A percentile compares a stretch with the other conserved stretches of the same genome.
Conservation (phyloP, 164 flowering plant genomes). For the Aristolochia californica region DNA sequence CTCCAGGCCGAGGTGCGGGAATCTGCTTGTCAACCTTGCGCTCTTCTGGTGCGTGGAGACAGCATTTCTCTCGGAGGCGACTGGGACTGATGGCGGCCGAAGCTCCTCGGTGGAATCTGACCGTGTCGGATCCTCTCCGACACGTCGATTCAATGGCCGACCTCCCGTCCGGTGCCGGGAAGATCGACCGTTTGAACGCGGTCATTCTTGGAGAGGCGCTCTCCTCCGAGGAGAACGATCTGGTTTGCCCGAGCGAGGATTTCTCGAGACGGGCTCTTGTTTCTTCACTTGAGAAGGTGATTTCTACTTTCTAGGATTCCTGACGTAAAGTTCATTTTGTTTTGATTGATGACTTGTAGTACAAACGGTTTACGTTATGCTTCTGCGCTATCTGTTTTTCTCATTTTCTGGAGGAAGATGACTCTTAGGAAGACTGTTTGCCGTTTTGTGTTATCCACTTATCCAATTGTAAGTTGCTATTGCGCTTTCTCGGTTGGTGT, state of each 20-base stretch:
- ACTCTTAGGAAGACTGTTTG: too few species aligned
- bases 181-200: constrained; percentile 43
- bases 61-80: too few species aligned
- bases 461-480: too few species aligned
- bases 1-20: too few species aligned
- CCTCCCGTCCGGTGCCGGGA: constrained; percentile 29
- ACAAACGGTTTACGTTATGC: background rate
- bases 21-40: too few species aligned
- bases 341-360: background rate
- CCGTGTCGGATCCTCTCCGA: constrained; percentile 3
- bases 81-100: constrained; percentile 1
- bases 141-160: constrained; percentile 12
- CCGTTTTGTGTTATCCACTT: too few species aligned
- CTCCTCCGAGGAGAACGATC: constrained; percentile 68
- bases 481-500: too few species aligned
- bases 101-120: constrained; percentile 1
- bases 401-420: too few species aligned
- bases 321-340: background rate
- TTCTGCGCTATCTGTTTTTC: background rate
- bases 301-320: background rate
- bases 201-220: constrained; percentile 65
- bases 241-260: constrained; percentile 49
- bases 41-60: too few species aligned
- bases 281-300: constrained; percentile 56
- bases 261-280: constrained; percentile 59